Base-by-base conservation (phyloP, 2,329 filamentous ascomycete genomes). In the Pezicula neosporulosa region DNA sequence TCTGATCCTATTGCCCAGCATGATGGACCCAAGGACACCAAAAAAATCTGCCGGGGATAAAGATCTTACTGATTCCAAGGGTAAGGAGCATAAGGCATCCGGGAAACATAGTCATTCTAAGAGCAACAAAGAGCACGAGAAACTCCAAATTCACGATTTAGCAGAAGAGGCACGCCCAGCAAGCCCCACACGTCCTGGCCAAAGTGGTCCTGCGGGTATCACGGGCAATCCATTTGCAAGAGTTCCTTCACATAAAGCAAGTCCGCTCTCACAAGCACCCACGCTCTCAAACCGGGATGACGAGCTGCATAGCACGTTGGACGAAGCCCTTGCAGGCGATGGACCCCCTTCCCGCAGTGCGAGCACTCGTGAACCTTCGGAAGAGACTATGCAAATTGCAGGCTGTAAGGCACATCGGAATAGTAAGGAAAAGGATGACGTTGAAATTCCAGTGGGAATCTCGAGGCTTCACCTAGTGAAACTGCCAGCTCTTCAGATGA, bases 391-490 rank as follows among this genome's bases (percentile, higher is more conserved):
- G 4, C 43, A 58, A 15, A 49, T 58, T 8, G 51, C 54, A 30
- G 55, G 56, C 21, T 65, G 61, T 56, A 65, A 62, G 56, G 56
- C 62, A 37, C 60, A 55, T 52, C 69, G 63, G 38, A 66, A 66
- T 27, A n/a, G 30, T 19, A 59, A 59, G 19, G 54, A 47, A 19
- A 39, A 30, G 21, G 56, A 54, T 3, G 69, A 53, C 19, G 64
- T 69, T 5, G 84, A 87, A 52, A 85, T 97, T 2, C 84, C 91
- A 3, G 93, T 97, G 1, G 94, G 94, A 0, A 77, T 94, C 6
- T 96, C 92, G n/a, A 82, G 91, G 58, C 75, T 99, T 52, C 93
- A 99, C 66, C 81, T 92, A 63, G 93, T 97, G 1, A 85, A 89
- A 52, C 77, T 97, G 60, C 91, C 93, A 19, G 81, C 81, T 48